Evolutionary conservation across 2,329 filamentous ascomycete genomes (phyloP), one percentile per base, ranked within the genome.

Genomic region (Raffaelea deltoideospora): DNA sequence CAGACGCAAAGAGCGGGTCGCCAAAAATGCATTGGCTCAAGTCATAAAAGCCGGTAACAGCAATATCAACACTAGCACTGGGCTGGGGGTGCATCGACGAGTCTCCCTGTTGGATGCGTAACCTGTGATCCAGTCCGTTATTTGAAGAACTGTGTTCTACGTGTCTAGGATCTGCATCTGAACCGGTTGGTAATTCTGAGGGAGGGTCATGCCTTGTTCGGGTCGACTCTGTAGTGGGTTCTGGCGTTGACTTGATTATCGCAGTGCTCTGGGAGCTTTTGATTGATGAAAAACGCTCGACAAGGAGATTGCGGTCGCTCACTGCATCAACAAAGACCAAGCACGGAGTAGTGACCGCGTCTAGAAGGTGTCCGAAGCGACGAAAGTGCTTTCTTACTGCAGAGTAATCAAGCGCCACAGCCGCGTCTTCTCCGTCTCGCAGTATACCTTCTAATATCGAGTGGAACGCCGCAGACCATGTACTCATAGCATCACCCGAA

Each of bases 21-120:
- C 72, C 72, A 43, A 77, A 76, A 10, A 75, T 45, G 31, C 66
- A 65, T 40, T 64, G 66, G 41, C 66, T 66, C 72, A 72, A 77
- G 52, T 72, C 67, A 23, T 59, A 58, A n/a, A 76, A 49, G 0
- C 70, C 70, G 0, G 59, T 65, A 13, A 74, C 49, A 18, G 47
- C 48, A 13, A 64, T 51, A 1, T 42, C 38, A 3, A 31, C 15
- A 8, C n/a, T n/a, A n/a, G n/a, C n/a, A n/a, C n/a, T n/a, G n/a
- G n/a, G n/a, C n/a, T n/a, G n/a, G n/a, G n/a, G n/a, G n/a, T n/a
- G n/a, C n/a, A n/a, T n/a, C n/a, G n/a, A n/a, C n/a, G n/a, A n/a
- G n/a, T n/a, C n/a, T n/a, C n/a, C n/a, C n/a, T n/a, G n/a, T n/a
- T n/a, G n/a, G n/a, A n/a, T n/a, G n/a, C n/a, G n/a, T n/a, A n/a